phyloP scores from a whole-genome alignment of 2,329 filamentous ascomycete species.

The Apiospora kogelbergensis region DNA sequence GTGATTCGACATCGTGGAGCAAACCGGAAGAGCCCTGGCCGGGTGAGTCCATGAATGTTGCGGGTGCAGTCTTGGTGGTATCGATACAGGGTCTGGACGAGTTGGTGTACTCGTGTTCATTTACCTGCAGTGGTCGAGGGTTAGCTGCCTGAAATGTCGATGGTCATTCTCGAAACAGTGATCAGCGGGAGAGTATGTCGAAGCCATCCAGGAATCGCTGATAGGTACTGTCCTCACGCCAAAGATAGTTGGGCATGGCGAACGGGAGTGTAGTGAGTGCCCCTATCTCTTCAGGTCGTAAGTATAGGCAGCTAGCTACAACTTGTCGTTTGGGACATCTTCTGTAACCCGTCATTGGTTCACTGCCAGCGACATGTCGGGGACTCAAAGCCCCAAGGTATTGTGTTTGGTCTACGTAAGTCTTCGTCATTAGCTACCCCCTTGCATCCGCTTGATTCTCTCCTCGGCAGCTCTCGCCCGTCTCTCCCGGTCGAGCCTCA shows the following conservation, averaged over 20 bases:
- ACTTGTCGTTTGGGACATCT: too few relatives aligned
- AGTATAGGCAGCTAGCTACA: too few relatives aligned
- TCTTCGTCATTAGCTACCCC: slow-evolving; percentile 25
- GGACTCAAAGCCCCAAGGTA: too few relatives aligned
- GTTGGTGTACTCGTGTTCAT: not conserved
- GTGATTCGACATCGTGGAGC: not conserved
- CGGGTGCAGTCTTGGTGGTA: not conserved
- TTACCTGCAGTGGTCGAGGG: not conserved
- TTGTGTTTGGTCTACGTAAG: not conserved
- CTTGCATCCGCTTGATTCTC: slow-evolving; percentile 69
- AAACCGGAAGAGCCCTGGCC: not conserved
- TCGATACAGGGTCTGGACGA: not conserved
- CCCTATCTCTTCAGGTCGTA: too few relatives aligned
- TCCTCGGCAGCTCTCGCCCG: slow-evolving; percentile 91
- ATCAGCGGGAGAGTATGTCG: not conserved
- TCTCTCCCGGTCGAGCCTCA: slow-evolving; percentile 81
- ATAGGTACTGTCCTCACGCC: too few relatives aligned
- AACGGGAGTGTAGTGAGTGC: not conserved
- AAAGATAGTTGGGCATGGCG: not conserved
- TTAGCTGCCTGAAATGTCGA: not conserved
- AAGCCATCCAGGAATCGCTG: not conserved
- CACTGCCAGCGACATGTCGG: too few relatives aligned
- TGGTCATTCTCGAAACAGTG: not conserved
- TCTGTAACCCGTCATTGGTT: not conserved
- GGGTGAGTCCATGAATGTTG: not conserved